Evolutionary conservation across 2,329 filamentous ascomycete genomes (phyloP), one percentile per base, ranked within the genome.

Genomic region (Chaetomium globosum): DNA sequence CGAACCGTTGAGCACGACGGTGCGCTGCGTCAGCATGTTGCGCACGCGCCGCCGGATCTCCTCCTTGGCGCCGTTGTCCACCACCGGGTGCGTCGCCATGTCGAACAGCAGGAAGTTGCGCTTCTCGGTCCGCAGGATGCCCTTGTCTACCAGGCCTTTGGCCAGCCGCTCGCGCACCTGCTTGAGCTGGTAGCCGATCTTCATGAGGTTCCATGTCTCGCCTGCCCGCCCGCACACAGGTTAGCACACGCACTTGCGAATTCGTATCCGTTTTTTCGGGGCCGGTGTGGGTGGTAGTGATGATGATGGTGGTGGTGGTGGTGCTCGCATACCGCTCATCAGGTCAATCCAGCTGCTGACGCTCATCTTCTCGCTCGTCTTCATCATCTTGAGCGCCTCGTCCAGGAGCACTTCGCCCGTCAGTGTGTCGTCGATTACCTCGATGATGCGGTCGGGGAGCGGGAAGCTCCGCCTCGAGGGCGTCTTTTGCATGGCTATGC

Each of bases 181-280:
- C 82, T 99, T 99, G 73, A 99, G 86, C 82, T 99, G 95, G 80
- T 99, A 99, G 77, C 95, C 95, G 74, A 99, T 99, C 84, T 99
- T 99, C 95, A 99, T 98, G 70, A 99, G 82, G 77, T 99, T 99
- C 95, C 95, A 99, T 63, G 95, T 99, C 80, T 99, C 95, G 77
- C 95, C 94, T 98, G 75, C 53, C 12, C 26, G 39, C 16, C 39
- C 39, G 8, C 26, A n/a, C 16, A 43, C 16, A 43, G 16, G 39
- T 43, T 43, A 43, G 39, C 39, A 43, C 39, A 43, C 39, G 12
- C 26, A n/a, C 16, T 43, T 16, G 39, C 39, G 39, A 43, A n/a
- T 43, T 43, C 39, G 39, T 19, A 19, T n/a, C 39, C 39, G 39
- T 43, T 43, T 43, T 36, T 36, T 43, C 16, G 13, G 36, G 13